Evolutionary conservation across 2,329 filamentous ascomycete species (phyloP), one percentile per base, ranked within the genome.

Genomic region (Sporothrix schenckii): DNA sequence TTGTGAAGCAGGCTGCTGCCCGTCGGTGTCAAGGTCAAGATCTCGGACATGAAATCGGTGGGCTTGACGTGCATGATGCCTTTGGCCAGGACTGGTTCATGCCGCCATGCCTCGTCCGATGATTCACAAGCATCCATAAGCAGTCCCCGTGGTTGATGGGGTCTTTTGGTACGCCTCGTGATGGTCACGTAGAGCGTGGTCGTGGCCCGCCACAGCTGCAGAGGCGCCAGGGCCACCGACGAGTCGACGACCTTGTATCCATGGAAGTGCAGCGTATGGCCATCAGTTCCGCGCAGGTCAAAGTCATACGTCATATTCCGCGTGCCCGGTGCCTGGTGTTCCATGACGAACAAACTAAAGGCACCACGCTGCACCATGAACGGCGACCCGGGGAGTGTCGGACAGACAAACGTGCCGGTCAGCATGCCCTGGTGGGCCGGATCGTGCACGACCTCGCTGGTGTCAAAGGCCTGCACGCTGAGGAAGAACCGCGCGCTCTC

Each of bases 191-290:
- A 89, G 0, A 91, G 81, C 0, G 87, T 89, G 24, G 84, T 88
- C 0, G 87, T 88, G 2, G 88, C 85, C 65, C 80, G 81, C 88
- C 88, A 90, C 71, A 91, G 87, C 72, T 85, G 81, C 53, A 80
- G 74, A 1, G 85, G 83, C 1, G 84, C 83, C 47, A 90, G 80
- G 1, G 87, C 86, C 0, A 87, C 85, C 0, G 85, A 86, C 3
- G 88, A 84, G 76, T 89, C 85, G 54, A 90, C 83, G 1, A 87
- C 81, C 77, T 90, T 90, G 78, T 85, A 87, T 0, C 88, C 88
- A 72, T 88, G 82, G 75, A 91, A 87, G 71, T 86, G 84, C 60
- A 88, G 82, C 63, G 79, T 80, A 58, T 81, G 79, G 16, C 85
- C 86, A 71, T 86, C 79, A 4, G 84, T 80, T 5, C 86, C 85